Evolutionary conservation across 1,284 basidiomycete species (phyloP), one percentile per base, ranked within the genome.

Genomic region (Fomitiporia mediterranea): DNA sequence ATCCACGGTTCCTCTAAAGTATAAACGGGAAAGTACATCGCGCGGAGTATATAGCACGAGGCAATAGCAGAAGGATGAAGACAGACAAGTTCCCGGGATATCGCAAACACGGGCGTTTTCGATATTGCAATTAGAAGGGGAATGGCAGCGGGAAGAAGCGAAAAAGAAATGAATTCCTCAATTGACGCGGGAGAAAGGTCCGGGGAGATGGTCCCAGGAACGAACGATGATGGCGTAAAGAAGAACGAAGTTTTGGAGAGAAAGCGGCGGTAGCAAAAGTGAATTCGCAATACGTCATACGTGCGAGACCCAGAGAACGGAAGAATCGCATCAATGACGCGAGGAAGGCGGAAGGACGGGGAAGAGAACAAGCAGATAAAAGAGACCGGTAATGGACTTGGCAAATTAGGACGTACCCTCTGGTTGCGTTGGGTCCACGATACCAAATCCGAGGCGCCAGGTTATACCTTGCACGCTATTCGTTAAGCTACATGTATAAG

Each of bases 371-470:
- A 46, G 42, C 48, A 28, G 51, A 53, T 53, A 27, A 44, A 27
- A 44, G 37, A 53, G 35, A 53, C 56, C 43, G 42, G 34, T 21
- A 13, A 47, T 30, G 11, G 32, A 55, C 25, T 15, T 48, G n/a
- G 23, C 1, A 37, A 30, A 30, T 11, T n/a, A 17, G 15, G 35
- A 63, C 70, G 30, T 58, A 78, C 79, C 80, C 74, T 83, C 82
- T 4, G 81, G 81, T 64, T 78, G 67, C 21, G 69, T 65, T 5
- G 74, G 69, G 64, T 82, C 68, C 50, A 78, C 69, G 47, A 83
- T 70, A 2, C 81, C 81, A 63, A 78, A 83, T 1, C 75, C 81
- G n/a, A 84, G 72, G 53, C 81, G 70, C 80, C 81, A 84, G 11
- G 81, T 82, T 46, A 83, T 77, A 48, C 81, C 81, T 66, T 81